Evolutionary conservation across 208 protist species (phyloP), one percentile per base, ranked within the genome.

Genomic region (Wallacemonas collosoma): DNA sequence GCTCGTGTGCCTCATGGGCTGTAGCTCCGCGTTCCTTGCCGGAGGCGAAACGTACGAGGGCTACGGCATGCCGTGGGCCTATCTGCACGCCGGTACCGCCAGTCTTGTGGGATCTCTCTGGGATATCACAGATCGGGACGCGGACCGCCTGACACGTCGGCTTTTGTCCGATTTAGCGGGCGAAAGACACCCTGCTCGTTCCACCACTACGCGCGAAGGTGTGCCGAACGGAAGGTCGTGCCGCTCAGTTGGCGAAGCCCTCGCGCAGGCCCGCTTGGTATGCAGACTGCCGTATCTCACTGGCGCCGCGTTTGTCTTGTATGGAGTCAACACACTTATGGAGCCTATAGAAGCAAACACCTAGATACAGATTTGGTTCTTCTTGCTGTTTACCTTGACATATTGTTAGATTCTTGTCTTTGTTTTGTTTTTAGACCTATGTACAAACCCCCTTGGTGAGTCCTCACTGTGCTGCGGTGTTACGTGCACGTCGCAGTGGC

Each of bases 101-200:
- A 74, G 78, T 40, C 71, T 92, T 14, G 50, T 94, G 45, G 91
- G 87, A 0, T 94, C 85, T 65, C 72, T 93, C 54, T 92, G 87
- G 86, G 87, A 96, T 64, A 81, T 96, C 36, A 94, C 88, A 11
- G 87, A 92, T 73, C 85, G 81, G 5, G 91, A 96, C 48, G 83
- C 93, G 14, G 91, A 96, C 67, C 76, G 82, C 40, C 74, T 94
- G 35, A 91, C 88, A 35, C 65, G 58, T 14, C 80, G 79, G 15
- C 68, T 93, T 3, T 57, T 95, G 14, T 14, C 15, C 45, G 12
- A 12, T 14, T 17, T 68, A 6, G 62, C 35, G 14, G 62, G 41
- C 41, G 47, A 48, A 9, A 44, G 6, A 17, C 53, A 8, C 15
- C 6, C 17, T 8, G 14, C 15, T 57, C 53, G 17, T 0, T 17